These are phyloP conservation scores for Dalbergia cultrata DNA, from an alignment of 306 rosid species.

Conservation along the genomic window DNA sequence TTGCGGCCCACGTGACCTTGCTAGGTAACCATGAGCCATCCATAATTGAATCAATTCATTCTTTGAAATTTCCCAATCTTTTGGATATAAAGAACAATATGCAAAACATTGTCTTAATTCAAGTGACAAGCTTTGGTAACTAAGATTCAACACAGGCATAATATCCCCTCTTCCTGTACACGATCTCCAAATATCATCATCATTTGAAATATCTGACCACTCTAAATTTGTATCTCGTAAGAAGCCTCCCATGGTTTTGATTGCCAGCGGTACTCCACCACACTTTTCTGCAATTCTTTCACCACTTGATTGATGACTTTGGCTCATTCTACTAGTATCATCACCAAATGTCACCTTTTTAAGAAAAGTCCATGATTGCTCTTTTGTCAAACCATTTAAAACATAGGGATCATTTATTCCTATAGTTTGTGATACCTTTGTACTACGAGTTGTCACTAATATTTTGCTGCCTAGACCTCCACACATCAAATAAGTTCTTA, in stretches of 20 bases:
- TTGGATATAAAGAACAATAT: conserved; percentile 28
- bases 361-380: neutral
- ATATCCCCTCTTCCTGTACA: neutral
- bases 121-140: conserved; percentile 12
- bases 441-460: neutral
- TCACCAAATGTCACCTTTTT: conserved; percentile 3
- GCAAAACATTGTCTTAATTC: conserved; percentile 21
- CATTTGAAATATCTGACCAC: neutral
- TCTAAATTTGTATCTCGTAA: neutral
- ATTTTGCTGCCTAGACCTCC: neutral
- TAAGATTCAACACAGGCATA: conserved; percentile 12
- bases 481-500: no score
- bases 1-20: neutral
- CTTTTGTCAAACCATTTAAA: neutral
- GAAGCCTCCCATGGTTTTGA: conserved; percentile 21
- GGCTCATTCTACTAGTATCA: neutral
- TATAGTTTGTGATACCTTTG: conserved; percentile 8
- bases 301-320: neutral
- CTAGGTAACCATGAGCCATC: conserved; percentile 25
- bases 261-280: conserved; percentile 29
- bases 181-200: conserved; percentile 12
- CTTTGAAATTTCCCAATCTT: neutral
- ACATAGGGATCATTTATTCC: neutral
- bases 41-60: conserved; percentile 19
- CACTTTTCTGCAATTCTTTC: conserved; percentile 23